These are phyloP conservation scores for Cenchrus purpureus DNA, from an alignment of 176 grass and related monocot genomes.

Conservation along the genomic window DNA sequence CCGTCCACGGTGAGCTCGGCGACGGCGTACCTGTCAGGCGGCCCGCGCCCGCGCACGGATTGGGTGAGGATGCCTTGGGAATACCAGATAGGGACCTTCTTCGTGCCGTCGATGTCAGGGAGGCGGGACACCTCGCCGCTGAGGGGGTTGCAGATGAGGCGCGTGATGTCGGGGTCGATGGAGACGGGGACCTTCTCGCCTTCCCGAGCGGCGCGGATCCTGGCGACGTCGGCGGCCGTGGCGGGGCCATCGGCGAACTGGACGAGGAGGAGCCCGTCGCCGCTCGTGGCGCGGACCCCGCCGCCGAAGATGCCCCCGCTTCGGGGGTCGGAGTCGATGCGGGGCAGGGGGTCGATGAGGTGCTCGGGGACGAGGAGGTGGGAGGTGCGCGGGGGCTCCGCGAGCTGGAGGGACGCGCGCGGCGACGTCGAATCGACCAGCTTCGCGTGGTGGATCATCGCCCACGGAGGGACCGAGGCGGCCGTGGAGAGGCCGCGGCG, in stretches of 20 bases:
- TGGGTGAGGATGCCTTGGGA: constrained; percentile 27
- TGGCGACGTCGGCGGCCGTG: not conserved
- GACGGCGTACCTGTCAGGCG: constrained; percentile 2
- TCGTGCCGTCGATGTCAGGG: constrained; percentile 30
- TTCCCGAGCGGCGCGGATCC: not conserved
- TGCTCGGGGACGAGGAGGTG: not conserved
- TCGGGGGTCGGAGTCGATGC: not conserved
- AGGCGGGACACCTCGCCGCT: constrained; percentile 30
- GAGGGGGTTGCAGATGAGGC: constrained; percentile 36
- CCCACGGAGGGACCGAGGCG: constrained; percentile 13
- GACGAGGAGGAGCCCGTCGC: constrained; percentile 18
- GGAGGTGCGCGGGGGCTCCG: constrained; percentile 19
- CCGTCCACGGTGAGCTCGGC: not conserved
- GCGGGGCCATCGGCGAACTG: not conserved
- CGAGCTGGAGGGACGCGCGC: constrained; percentile 5
- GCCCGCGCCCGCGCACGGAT: not conserved
- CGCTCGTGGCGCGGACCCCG: not conserved
- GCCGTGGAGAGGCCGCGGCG: constrained; percentile 22
- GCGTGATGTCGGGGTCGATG: not conserved
- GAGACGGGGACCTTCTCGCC: not conserved
- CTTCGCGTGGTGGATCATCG: not conserved
- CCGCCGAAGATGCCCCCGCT: not conserved
- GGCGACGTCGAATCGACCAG: not conserved
- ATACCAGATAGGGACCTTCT: not conserved
- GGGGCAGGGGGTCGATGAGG: too few species aligned